phyloP scores from a whole-genome alignment of 2,329 filamentous ascomycete genomes.

The Stromatinia cepivora region DNA sequence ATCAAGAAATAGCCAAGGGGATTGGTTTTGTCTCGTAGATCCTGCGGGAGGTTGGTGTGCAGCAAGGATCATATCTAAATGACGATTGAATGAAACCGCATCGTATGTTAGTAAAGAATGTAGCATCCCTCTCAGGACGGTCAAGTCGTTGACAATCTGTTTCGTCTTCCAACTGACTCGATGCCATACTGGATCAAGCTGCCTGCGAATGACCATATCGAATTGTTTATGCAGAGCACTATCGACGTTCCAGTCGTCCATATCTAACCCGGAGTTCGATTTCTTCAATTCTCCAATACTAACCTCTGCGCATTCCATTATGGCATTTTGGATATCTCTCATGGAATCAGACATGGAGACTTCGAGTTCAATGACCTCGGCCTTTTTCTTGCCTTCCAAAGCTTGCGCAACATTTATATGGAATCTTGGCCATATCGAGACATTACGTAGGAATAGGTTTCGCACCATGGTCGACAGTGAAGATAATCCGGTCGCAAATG shows the following conservation, averaged over 20 bases:
- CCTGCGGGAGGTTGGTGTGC: constrained; percentile 86
- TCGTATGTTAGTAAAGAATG: constrained; percentile 83
- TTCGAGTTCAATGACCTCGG: constrained; percentile 95
- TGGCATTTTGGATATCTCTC: constrained; percentile 88
- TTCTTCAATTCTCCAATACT: constrained; percentile 94
- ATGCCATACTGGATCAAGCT: constrained; percentile 96
- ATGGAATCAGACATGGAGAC: constrained; percentile 95
- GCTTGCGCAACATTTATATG: constrained; percentile 87
- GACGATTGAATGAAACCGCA: constrained; percentile 86
- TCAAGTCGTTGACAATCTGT: constrained; percentile 89
- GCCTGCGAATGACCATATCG: constrained; percentile 81
- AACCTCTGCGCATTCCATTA: constrained; percentile 93
- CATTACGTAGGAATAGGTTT: constrained; percentile 86
- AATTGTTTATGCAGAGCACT: constrained; percentile 92
- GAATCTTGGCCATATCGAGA: constrained; percentile 89
- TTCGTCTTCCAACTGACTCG: constrained; percentile 91
- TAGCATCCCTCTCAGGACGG: constrained; percentile 78
- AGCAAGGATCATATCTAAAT: constrained; percentile 90
- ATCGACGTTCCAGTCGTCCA: constrained; percentile 96
- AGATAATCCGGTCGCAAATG: constrained; percentile 84
- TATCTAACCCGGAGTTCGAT: constrained; percentile 82
- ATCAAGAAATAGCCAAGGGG: constrained; percentile 94
- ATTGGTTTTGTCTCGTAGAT: constrained; percentile 83
- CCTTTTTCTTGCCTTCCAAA: constrained; percentile 86
- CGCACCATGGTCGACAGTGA: constrained; percentile 88